Evolutionary conservation across 116 monocot species (phyloP).

Genomic region (Iris pallida): DNA sequence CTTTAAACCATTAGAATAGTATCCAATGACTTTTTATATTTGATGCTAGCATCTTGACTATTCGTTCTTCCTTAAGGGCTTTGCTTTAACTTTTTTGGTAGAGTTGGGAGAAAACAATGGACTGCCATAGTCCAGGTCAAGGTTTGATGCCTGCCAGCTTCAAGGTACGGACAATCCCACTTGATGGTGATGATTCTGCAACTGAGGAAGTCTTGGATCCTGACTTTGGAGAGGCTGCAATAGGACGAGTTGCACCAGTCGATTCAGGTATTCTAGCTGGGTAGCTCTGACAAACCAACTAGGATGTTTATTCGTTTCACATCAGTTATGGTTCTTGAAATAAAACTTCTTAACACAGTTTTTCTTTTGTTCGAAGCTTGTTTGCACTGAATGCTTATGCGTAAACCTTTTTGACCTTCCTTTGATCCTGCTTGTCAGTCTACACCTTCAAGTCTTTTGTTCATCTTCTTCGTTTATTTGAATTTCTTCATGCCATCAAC

Average conservation of each 20-base stretch:
- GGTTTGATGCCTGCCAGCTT: slow-evolving; percentile 97
- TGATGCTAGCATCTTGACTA: too few species aligned
- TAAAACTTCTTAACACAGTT: not conserved
- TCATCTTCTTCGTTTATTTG: not conserved
- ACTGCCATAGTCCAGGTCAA: slow-evolving; percentile 93
- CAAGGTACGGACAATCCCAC: slow-evolving; percentile 63
- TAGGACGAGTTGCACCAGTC: slow-evolving; percentile 90
- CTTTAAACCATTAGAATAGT: too few species aligned
- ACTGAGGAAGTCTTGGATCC: slow-evolving; percentile 85
- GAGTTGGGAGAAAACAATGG: slow-evolving; percentile 98
- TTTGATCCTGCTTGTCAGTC: too few species aligned
- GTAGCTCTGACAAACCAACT: not conserved
- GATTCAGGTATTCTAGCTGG: slow-evolving; percentile 63
- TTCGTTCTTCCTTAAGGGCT: too few species aligned
- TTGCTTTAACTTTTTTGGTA: slow-evolving; percentile 11
- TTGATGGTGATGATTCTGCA: slow-evolving; percentile 65
- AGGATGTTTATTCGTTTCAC: not conserved
- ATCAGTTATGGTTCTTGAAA: not conserved
- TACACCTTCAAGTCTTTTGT: too few species aligned
- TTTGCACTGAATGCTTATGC: too few species aligned
- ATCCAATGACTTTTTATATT: too few species aligned
- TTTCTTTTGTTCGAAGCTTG: not conserved
- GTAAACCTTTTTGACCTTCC: too few species aligned
- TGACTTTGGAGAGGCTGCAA: slow-evolving; percentile 92
- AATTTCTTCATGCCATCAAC: not conserved